Percentiles rank a stretch among this genome's conserved stretches.
phyloP scores from a whole-genome alignment of 1,284 basidiomycete species.

The Malassezia cuniculi region DNA sequence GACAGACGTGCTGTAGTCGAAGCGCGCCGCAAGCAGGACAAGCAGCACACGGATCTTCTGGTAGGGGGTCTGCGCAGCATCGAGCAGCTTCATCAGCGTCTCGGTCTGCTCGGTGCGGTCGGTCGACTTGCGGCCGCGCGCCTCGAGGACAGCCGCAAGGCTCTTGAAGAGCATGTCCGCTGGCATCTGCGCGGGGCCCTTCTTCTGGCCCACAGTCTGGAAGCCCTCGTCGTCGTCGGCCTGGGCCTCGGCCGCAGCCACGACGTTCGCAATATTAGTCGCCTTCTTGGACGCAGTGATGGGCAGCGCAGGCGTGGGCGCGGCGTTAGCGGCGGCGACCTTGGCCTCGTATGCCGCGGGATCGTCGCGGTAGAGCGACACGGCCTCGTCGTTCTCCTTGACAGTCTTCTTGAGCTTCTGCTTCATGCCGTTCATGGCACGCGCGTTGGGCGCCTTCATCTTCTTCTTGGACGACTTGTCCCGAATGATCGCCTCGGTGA shows the following conservation, averaged over 20 bases:
- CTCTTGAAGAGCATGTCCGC: slow-evolving; percentile 86
- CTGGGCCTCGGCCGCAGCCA: slow-evolving; percentile 44
- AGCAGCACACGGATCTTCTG: slow-evolving; percentile 87
- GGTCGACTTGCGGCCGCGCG: slow-evolving; percentile 92
- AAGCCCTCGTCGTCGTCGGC: slow-evolving; percentile 55
- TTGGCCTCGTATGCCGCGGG: slow-evolving; percentile 67
- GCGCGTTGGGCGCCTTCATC: slow-evolving; percentile 87
- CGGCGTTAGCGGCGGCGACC: slow-evolving; percentile 52
- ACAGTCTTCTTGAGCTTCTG: slow-evolving; percentile 84
- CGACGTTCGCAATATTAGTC: slow-evolving; percentile 48
- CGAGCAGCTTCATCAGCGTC: slow-evolving; percentile 74
- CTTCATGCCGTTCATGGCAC: slow-evolving; percentile 88
- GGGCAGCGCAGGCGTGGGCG: slow-evolving; percentile 44
- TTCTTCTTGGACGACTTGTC: slow-evolving; percentile 73
- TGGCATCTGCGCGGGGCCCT: slow-evolving; percentile 61
- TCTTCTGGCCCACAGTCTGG: slow-evolving; percentile 82
- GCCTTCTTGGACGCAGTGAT: slow-evolving; percentile 48
- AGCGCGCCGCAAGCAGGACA: slow-evolving; percentile 81
- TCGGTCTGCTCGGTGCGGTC: slow-evolving; percentile 88
- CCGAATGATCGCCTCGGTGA: slow-evolving; percentile 62
- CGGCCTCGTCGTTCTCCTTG: slow-evolving; percentile 75
- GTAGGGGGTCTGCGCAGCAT: slow-evolving; percentile 67
- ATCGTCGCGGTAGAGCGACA: slow-evolving; percentile 76
- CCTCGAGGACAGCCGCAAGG: slow-evolving; percentile 79
- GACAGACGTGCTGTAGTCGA: slow-evolving; percentile 87